These are phyloP conservation scores for Ambrosiella beaveri DNA, from an alignment of 2,329 filamentous ascomycete species.

Conservation along the genomic window DNA sequence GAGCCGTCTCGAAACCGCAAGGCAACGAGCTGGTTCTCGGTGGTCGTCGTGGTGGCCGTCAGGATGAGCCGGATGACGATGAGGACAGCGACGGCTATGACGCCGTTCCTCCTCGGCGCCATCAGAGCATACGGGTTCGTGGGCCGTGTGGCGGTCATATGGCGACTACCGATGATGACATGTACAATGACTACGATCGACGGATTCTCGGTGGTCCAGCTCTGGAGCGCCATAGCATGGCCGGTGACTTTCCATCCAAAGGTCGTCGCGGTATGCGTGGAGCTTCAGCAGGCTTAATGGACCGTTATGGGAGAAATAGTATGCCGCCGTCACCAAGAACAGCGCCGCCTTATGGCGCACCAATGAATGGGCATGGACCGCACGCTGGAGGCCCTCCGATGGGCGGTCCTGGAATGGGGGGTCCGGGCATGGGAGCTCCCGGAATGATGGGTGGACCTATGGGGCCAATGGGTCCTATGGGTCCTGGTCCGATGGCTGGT, in stretches of 20 bases:
- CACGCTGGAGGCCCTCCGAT: conserved; percentile 6
- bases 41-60: not conserved
- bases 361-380: conserved; percentile 2
- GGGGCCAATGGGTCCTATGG: conserved; percentile 2
- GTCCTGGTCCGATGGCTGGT: conserved; percentile 1
- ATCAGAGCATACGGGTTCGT: not conserved
- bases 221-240: conserved; percentile 10
- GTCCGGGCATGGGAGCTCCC: conserved; percentile 1
- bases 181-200: conserved; percentile 6
- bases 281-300: conserved; percentile 1
- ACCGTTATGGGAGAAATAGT: conserved; percentile 8
- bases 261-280: conserved; percentile 8
- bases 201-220: not conserved
- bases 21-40: conserved; percentile 10
- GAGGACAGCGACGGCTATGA: conserved; percentile 7
- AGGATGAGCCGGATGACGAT: conserved; percentile 10
- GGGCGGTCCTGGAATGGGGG: conserved; percentile 1
- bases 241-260: conserved; percentile 10
- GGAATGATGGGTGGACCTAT: conserved; percentile 1
- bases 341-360: conserved; percentile 8
- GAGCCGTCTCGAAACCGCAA: not conserved
- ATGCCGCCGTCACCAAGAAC: conserved; percentile 11
- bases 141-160: not conserved
- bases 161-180: conserved; percentile 6
- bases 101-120: not conserved